Evolutionary conservation across 768 basidiomycete species (phyloP).

Genomic region (Russula sp.): DNA sequence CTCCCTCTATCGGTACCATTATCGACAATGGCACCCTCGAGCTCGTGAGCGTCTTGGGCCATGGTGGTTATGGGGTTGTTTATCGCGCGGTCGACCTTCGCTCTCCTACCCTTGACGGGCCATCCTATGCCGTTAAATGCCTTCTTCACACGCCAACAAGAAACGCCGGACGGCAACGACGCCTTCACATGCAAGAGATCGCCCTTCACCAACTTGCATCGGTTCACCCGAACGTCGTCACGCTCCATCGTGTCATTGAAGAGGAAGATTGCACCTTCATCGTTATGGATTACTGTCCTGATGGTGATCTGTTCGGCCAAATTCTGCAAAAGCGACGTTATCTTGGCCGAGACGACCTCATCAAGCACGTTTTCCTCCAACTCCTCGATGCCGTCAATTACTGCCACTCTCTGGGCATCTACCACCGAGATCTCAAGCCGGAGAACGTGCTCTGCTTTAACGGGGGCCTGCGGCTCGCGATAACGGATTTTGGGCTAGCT

Average conservation of each 20-base stretch:
- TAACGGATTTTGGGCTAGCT: conserved; percentile 95
- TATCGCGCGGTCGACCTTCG: conserved; percentile 75
- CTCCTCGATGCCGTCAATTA: conserved; percentile 91
- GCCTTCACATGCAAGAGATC: conserved; percentile 83
- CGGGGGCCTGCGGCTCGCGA: conserved; percentile 68
- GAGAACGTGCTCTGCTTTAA: conserved; percentile 91
- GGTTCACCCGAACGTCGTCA: conserved; percentile 77
- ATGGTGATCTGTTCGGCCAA: conserved; percentile 90
- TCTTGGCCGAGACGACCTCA: conserved; percentile 78
- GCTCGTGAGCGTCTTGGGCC: conserved; percentile 83
- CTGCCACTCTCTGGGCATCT: conserved; percentile 88
- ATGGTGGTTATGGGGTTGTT: conserved; percentile 94
- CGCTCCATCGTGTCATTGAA: conserved; percentile 84
- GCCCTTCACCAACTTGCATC: conserved; percentile 72
- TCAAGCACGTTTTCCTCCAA: conserved; percentile 89
- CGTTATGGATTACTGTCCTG: conserved; percentile 89
- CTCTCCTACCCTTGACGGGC: conserved; percentile 39
- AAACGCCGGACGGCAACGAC: conserved; percentile 56
- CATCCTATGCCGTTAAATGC: conserved; percentile 89
- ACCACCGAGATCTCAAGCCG: conserved; percentile 96
- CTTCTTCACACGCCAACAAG: conserved; percentile 55
- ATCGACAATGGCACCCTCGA: conserved; percentile 83
- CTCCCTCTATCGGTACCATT: conserved; percentile 61
- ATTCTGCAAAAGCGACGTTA: conserved; percentile 77
- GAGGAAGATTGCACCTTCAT: conserved; percentile 80